Evolutionary conservation across 2,329 filamentous ascomycete species (phyloP).

Genomic region (Fusarium ambrosium): DNA sequence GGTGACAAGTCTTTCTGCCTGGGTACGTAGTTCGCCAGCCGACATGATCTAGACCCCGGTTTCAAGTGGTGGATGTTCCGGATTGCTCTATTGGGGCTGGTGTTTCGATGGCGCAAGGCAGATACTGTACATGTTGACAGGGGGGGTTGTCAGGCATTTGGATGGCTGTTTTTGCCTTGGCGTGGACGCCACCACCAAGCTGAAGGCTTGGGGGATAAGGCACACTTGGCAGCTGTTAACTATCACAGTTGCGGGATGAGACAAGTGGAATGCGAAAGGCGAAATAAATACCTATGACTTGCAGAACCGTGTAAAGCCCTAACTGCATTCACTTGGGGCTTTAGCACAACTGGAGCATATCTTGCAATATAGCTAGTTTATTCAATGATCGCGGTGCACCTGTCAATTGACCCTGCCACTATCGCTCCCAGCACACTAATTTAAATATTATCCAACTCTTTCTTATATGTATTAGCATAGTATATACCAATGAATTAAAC

Average conservation of each 20-base stretch:
- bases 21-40: neutral
- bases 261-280: neutral
- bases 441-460: neutral
- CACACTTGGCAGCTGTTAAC: neutral
- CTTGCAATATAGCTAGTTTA: neutral
- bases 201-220: neutral
- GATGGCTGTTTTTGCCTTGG: neutral
- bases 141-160: neutral
- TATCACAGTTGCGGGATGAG: neutral
- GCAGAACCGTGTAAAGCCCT: neutral
- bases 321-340: neutral
- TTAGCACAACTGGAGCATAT: neutral
- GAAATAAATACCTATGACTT: neutral
- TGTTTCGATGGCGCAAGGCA: neutral
- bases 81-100: neutral
- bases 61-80: neutral
- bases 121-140: neutral
- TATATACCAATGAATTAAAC: neutral
- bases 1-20: neutral
- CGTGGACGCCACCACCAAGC: neutral
- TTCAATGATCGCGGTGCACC: neutral
- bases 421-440: neutral
- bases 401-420: neutral
- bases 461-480: neutral
- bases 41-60: neutral